phyloP scores from a whole-genome alignment of 169 alveolate species.

The Neospora caninum region DNA sequence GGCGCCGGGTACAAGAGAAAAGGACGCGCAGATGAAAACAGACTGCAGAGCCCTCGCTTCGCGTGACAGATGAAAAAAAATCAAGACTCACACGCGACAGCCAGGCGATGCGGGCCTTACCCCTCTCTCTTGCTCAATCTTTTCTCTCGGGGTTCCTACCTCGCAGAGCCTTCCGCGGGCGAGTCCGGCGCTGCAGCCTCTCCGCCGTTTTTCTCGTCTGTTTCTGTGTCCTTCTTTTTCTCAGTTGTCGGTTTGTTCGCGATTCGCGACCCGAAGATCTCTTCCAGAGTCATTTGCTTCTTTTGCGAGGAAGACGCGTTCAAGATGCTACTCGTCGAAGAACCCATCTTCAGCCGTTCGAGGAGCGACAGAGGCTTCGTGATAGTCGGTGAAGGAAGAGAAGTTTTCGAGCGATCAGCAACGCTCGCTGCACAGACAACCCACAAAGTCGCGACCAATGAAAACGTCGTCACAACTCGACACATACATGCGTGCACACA shows the following conservation, averaged over 20 bases:
- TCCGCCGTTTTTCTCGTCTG: not conserved
- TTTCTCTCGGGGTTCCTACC: too few relatives aligned
- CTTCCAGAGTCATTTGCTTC: slow-evolving; percentile 19
- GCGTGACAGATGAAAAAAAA: too few relatives aligned
- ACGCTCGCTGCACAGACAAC: not conserved
- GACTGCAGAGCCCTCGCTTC: too few relatives aligned
- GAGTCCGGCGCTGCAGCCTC: not conserved
- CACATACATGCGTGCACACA: too few relatives aligned
- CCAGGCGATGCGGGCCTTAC: too few relatives aligned
- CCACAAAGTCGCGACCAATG: too few relatives aligned
- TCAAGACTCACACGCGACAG: too few relatives aligned
- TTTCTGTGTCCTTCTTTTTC: not conserved
- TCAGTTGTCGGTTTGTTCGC: not conserved
- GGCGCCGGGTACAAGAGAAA: not conserved
- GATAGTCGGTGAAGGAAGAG: not conserved
- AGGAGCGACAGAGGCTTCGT: not conserved
- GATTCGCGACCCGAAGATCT: not conserved
- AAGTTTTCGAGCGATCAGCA: not conserved
- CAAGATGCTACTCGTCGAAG: not conserved
- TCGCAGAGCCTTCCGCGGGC: not conserved
- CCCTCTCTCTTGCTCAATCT: too few relatives aligned
- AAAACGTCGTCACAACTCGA: too few relatives aligned
- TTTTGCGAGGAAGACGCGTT: not conserved
- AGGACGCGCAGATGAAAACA: too few relatives aligned
- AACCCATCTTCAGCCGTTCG: not conserved